Percentiles rank a stretch among this genome's conserved stretches.
phyloP scores from a whole-genome alignment of 2,329 filamentous ascomycete genomes.

The Thielaviopsis populi region DNA sequence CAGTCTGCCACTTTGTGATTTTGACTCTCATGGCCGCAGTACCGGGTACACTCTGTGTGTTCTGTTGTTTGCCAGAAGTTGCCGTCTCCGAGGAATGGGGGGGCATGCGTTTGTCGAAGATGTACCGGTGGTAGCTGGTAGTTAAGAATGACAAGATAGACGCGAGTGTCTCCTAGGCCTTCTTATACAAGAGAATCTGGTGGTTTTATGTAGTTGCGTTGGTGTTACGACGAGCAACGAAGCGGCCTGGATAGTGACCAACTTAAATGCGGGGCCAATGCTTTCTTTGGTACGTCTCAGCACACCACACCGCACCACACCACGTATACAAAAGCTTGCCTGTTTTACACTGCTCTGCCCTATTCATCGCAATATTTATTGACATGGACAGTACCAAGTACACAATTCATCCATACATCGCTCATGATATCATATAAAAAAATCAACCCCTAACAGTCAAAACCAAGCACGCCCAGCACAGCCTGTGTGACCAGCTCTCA shows the following conservation, averaged over 20 bases:
- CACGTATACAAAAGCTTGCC: not conserved
- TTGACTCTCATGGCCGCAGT: slow-evolving; percentile 70
- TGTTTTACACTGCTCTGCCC: not conserved
- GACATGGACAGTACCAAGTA: not conserved
- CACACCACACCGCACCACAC: not conserved
- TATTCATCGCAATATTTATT: not conserved
- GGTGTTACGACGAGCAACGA: not conserved
- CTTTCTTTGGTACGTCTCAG: not conserved
- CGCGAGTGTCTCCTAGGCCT: not conserved
- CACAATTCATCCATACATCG: not conserved
- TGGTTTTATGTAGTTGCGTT: not conserved
- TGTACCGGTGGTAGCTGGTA: too few species aligned
- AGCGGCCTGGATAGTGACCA: not conserved
- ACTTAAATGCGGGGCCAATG: not conserved
- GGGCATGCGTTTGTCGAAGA: too few species aligned
- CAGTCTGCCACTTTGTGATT: slow-evolving; percentile 82
- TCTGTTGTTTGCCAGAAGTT: not conserved
- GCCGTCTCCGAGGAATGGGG: too few species aligned
- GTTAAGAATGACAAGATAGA: too few species aligned
- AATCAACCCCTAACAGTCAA: slow-evolving; percentile 15
- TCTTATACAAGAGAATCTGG: not conserved
- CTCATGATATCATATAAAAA: slow-evolving; percentile 11
- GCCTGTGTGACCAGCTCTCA: not conserved
- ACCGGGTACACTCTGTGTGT: not conserved
- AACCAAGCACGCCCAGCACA: slow-evolving; percentile 4